Evolutionary conservation across 164 flowering plant genomes (phyloP), one percentile per base, ranked within the genome.

Genomic region (Saururus chinensis): DNA sequence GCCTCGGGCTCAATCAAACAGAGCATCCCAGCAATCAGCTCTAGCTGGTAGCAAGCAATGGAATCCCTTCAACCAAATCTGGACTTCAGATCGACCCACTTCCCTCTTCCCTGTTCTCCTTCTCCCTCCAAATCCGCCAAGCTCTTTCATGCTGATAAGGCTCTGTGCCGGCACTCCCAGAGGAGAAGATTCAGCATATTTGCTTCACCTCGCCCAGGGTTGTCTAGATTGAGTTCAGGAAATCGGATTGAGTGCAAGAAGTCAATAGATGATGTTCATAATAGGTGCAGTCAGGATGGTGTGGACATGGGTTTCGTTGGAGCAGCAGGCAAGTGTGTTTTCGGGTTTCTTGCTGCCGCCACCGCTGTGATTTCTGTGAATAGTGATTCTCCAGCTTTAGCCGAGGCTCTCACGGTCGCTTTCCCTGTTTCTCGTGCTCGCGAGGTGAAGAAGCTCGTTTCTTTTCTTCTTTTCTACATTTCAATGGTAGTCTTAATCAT

Each of bases 351-450:
- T 21, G 95, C 87, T 19, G 84, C 86, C 0, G 83, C 90, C 1
- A 73, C 80, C 5, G 81, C 89, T 30, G 56, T 78, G 0, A 22
- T 71, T 30, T 76, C 83, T 0, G 54, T 79, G 48, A 71, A 68
- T 49, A 68, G 74, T 53, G 77, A 80, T 69, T 75, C 92, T 57
- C 82, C 92, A 9, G 90, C 88, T 66, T 60, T 79, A 0, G 84
- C 96, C 0, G 90, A 88, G 71, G 81, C 96, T 49, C 73, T 93
- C 40, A 93, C 97, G 0, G 86, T 93, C 19, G 97, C 99, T 59
- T 93, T 93, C 70, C 99, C 99, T 49, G 97, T 76, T 73, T 90
- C 99, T 51, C 91, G 84, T 65, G 78, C 96, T 53, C 82, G 72
- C n/a, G 97, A 90, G 96, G 99, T 92, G 56, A 52, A 23, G 55